Percentiles rank a stretch among this genome's conserved stretches.
Evolutionary conservation across 176 grass and related monocot species (phyloP).

Genomic region (Rhynchospora breviuscula): DNA sequence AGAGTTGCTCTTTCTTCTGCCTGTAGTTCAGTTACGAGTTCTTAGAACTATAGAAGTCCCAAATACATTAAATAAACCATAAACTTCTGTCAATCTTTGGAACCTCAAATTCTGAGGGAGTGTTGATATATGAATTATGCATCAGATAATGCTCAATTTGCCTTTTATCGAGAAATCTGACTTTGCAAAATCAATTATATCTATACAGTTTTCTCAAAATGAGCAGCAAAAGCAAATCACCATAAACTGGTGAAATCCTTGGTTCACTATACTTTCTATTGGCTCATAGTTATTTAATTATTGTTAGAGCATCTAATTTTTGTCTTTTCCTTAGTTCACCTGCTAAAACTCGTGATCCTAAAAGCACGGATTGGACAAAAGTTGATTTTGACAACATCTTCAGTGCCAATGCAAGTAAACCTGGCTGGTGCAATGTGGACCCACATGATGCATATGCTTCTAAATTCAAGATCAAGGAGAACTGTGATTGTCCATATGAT

Average conservation of each 20-base stretch:
- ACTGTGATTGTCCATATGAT: conserved; percentile 96
- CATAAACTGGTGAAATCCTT: neutral
- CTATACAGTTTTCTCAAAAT: no score
- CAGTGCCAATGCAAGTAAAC: conserved; percentile 64
- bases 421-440: conserved; percentile 90
- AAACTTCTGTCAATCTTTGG: neutral
- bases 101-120: neutral
- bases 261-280: conserved; percentile 7
- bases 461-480: conserved; percentile 66
- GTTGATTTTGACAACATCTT: conserved; percentile 75
- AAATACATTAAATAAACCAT: neutral
- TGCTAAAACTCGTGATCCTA: conserved; percentile 49
- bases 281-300: conserved; percentile 27
- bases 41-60: neutral
- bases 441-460: conserved; percentile 73
- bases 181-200: no score
- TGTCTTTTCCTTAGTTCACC: conserved; percentile 39
- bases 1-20: neutral
- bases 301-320: conserved; percentile 1
- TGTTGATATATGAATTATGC: neutral
- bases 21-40: neutral
- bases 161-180: neutral
- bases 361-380: conserved; percentile 62
- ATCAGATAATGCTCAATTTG: neutral
- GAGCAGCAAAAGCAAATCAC: no score